Base-by-base conservation (phyloP, 2,329 filamentous ascomycete species). In the Penicillium italicum region DNA sequence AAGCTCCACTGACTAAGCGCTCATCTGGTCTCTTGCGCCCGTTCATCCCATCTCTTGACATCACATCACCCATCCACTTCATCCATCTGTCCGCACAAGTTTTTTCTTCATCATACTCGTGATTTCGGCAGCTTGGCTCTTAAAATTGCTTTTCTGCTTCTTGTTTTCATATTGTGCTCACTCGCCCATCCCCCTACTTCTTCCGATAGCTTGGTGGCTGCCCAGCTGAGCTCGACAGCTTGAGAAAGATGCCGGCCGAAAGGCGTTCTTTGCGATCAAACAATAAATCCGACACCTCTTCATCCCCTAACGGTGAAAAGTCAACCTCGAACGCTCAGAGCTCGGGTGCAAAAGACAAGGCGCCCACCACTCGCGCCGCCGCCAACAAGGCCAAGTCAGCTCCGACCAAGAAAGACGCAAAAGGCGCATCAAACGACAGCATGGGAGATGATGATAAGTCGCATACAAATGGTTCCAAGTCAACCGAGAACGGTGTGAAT, bases 391-490 rank as follows among this genome's bases (percentile, higher is more conserved):
- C 72, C 61, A 71, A 72, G 63, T 60, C 71, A 50, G 62, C 62
- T 44, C 61, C 67, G 34, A 62, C 66, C 43, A 73, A 74, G 62
- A 75, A 74, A 63, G 67, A 65, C 59, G 66, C 69, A 58, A 74
- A 74, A 59, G 71, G 65, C 63, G 67, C 64, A 59, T 63, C 71
- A 43, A 72, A 71, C 59, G 63, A 65, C 62, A 66, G 63, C 34
- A 90, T 90, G 86, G 86, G 85, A 66, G 83, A 87, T 74, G 88
- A 89, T 75, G 89, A 90, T 74, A 87, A 87, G 69, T 85, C 86
- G 69, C 77, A 78, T 63, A 73, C 72, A 33, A 88, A 87, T 77
- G 85, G 86, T 72, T 86, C 87, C 60, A 83, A 88, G 75, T 83
- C 86, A 59, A 77, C 83, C 65, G 85, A 87, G 72, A 89, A 90